These are phyloP conservation scores for Neospora caninum DNA, from an alignment of 169 alveolate genomes.

Conservation along the genomic window DNA sequence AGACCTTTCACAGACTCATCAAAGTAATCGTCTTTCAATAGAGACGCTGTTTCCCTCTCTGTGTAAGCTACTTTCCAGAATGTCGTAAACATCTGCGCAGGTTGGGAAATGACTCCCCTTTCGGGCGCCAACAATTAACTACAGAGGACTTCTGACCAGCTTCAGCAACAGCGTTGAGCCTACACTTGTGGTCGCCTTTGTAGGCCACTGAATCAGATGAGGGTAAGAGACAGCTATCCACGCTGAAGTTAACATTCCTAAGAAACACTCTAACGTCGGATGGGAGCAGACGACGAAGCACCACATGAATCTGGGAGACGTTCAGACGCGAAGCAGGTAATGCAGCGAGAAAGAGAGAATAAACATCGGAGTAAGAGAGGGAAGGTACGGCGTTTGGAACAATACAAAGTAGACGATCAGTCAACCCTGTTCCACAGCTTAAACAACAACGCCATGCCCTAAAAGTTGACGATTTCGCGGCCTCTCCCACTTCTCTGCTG, in stretches of 20 bases:
- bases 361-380: background rate
- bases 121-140: background rate
- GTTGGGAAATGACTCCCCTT: background rate
- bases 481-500: background rate
- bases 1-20: background rate
- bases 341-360: background rate
- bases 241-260: too few species aligned
- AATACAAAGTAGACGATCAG: background rate
- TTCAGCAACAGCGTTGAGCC: background rate
- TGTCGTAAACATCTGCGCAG: background rate
- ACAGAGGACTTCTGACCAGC: background rate
- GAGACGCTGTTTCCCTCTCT: background rate
- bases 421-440: background rate
- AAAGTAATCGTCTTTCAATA: background rate
- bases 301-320: background rate
- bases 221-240: background rate
- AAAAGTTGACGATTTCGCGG: background rate
- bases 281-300: background rate
- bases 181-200: constrained; percentile 5
- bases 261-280: too few species aligned
- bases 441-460: too few species aligned
- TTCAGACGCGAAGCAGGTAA: background rate
- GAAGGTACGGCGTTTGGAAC: background rate
- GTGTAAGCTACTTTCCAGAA: background rate
- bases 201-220: background rate